phyloP scores from a whole-genome alignment of 768 basidiomycete genomes.

The Chalciporus piperatus region DNA sequence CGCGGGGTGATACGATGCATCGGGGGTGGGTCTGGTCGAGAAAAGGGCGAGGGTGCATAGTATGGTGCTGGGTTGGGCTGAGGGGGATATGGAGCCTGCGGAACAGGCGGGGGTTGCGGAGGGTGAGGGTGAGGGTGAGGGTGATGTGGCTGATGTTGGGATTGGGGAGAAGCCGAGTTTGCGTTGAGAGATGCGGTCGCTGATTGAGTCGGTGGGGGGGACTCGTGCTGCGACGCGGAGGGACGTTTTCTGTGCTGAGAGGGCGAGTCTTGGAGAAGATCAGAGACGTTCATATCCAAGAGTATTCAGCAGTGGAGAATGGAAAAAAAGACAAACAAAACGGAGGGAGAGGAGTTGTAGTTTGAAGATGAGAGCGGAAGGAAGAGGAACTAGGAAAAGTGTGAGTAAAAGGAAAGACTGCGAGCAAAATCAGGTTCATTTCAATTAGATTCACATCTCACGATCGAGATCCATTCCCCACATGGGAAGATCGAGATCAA shows the following conservation, averaged over 20 bases:
- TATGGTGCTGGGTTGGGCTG: constrained; percentile 19
- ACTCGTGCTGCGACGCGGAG: constrained; percentile 24
- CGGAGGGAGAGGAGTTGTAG: constrained; percentile 7
- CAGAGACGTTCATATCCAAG: constrained; percentile 60
- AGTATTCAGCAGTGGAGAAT: background rate
- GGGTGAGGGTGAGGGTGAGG: constrained; percentile 18
- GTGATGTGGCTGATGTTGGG: constrained; percentile 30
- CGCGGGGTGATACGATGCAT: constrained; percentile 31
- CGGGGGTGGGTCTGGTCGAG: constrained; percentile 17
- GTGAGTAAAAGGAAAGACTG: constrained; percentile 29
- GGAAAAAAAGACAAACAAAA: background rate
- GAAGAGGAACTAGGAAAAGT: constrained; percentile 26
- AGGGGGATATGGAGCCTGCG: constrained; percentile 21
- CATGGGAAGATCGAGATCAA: constrained; percentile 32
- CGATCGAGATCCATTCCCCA: constrained; percentile 30
- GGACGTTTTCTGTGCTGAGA: constrained; percentile 48
- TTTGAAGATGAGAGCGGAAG: constrained; percentile 24
- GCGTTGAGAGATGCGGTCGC: constrained; percentile 22
- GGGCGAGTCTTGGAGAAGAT: constrained; percentile 66
- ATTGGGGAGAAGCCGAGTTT: constrained; percentile 32
- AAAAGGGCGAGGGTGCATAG: constrained; percentile 17
- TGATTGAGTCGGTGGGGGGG: constrained; percentile 27
- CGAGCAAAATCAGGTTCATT: constrained; percentile 32
- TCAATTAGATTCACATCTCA: constrained; percentile 34
- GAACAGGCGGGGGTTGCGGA: constrained; percentile 11